Evolutionary conservation across 2,329 filamentous ascomycete genomes (phyloP).

Genomic region (Aspergillus hortae): DNA sequence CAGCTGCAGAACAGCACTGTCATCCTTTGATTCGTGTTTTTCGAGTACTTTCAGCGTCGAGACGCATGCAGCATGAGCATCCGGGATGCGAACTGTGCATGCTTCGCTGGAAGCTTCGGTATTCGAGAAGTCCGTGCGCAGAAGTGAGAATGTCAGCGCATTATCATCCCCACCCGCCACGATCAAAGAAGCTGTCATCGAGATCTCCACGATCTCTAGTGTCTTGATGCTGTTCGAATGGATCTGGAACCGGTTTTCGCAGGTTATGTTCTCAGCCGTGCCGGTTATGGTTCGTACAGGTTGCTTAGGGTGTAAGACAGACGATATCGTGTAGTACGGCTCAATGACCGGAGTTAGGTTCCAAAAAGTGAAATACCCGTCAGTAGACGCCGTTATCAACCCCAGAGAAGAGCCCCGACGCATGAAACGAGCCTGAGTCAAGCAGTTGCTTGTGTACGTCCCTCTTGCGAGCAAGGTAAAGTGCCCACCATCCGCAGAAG

Average conservation of each 20-base stretch:
- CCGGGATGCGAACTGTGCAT: conserved; percentile 33
- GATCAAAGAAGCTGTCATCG: conserved; percentile 47
- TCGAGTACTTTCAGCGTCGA: conserved; percentile 36
- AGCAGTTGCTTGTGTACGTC: conserved; percentile 67
- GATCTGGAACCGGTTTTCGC: conserved; percentile 45
- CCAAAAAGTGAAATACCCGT: conserved; percentile 71
- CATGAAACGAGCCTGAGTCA: conserved; percentile 60
- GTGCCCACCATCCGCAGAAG: conserved; percentile 11
- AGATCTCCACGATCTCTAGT: conserved; percentile 33
- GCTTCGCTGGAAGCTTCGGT: conserved; percentile 17
- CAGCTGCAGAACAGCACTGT: conserved; percentile 11
- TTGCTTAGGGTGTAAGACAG: conserved; percentile 16
- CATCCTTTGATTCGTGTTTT: conserved; percentile 3
- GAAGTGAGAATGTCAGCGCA: conserved; percentile 60
- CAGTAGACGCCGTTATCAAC: conserved; percentile 68
- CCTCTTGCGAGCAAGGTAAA: conserved; percentile 50
- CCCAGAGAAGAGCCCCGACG: conserved; percentile 42
- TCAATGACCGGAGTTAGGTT: conserved; percentile 31
- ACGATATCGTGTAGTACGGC: conserved; percentile 25
- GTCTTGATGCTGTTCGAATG: conserved; percentile 81
- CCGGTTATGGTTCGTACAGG: conserved; percentile 20
- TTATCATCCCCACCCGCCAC: conserved; percentile 88
- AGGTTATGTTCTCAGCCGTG: conserved; percentile 23
- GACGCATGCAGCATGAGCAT: conserved; percentile 45
- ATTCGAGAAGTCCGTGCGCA: conserved; percentile 20